Evolutionary conservation across 2,329 filamentous ascomycete genomes (phyloP).

Genomic region (Onygena corvina): DNA sequence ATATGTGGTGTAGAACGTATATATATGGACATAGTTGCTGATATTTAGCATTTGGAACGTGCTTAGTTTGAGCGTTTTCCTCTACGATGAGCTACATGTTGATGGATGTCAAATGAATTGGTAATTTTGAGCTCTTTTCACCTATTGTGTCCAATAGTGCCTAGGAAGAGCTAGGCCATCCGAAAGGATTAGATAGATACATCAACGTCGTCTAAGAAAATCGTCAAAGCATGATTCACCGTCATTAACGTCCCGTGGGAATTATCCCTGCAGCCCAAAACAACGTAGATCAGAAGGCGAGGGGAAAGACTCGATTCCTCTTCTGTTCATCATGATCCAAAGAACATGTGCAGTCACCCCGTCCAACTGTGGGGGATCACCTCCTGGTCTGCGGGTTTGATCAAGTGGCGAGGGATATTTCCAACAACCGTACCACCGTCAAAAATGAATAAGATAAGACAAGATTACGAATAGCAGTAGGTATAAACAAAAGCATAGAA

Average conservation of each 20-base stretch:
- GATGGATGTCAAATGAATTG: too few relatives aligned
- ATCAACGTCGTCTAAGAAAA: constrained; percentile 1
- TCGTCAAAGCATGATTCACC: constrained; percentile 1
- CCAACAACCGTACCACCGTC: too few relatives aligned
- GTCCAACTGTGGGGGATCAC: not conserved
- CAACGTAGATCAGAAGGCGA: not conserved
- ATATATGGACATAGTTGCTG: not conserved
- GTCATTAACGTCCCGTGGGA: not conserved
- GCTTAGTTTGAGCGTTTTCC: too few relatives aligned
- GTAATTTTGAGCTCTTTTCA: not conserved
- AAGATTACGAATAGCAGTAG: too few relatives aligned
- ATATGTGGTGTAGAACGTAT: not conserved
- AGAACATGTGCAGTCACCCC: not conserved
- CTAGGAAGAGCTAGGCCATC: not conserved
- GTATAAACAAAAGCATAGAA: too few relatives aligned
- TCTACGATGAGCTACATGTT: too few relatives aligned
- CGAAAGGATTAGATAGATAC: not conserved
- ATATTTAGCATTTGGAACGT: not conserved
- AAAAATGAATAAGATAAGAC: too few relatives aligned
- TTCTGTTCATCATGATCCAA: not conserved
- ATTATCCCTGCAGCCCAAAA: not conserved
- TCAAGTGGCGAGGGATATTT: not conserved
- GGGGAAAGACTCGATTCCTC: not conserved
- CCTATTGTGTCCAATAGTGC: not conserved
- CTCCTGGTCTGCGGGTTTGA: not conserved